phyloP scores from a whole-genome alignment of 1,284 basidiomycete genomes.

The Phaffia rhodozyma region DNA sequence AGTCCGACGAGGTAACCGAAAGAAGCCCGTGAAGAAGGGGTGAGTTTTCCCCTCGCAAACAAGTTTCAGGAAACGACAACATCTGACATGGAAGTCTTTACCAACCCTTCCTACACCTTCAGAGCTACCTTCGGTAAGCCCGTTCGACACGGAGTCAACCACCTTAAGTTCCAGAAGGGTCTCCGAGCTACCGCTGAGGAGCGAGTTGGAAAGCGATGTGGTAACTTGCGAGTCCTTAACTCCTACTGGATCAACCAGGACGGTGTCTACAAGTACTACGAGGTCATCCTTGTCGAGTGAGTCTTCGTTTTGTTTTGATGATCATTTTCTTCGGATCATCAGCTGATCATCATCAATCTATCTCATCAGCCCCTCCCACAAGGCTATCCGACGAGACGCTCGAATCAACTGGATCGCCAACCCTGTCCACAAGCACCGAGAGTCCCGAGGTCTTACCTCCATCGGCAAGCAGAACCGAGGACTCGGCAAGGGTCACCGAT shows the following conservation, averaged over 20 bases:
- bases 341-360: neutral
- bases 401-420: constrained; percentile 99
- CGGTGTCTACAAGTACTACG: constrained; percentile 99
- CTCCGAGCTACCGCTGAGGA: constrained; percentile 92
- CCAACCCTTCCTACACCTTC: constrained; percentile 35
- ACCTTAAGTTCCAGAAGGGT: constrained; percentile 95
- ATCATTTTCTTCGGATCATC: neutral
- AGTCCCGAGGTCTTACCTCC: constrained; percentile 92
- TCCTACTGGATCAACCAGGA: constrained; percentile 99
- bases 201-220: constrained; percentile 91
- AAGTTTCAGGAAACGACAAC: neutral
- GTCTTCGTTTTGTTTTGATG: constrained; percentile 30
- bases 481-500: constrained; percentile 85
- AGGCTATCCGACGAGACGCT: constrained; percentile 75
- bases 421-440: constrained; percentile 97
- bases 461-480: constrained; percentile 77
- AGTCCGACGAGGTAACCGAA: constrained; percentile 96
- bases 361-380: constrained; percentile 37
- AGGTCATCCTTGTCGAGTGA: constrained; percentile 96
- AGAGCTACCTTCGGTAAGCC: constrained; percentile 94
- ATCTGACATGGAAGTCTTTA: constrained; percentile 9
- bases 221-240: constrained; percentile 48
- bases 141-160: constrained; percentile 98
- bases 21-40: constrained; percentile 96
- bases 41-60: neutral